Conservation (phyloP, 441 rosid genomes). For the Populus hybrid region DNA sequence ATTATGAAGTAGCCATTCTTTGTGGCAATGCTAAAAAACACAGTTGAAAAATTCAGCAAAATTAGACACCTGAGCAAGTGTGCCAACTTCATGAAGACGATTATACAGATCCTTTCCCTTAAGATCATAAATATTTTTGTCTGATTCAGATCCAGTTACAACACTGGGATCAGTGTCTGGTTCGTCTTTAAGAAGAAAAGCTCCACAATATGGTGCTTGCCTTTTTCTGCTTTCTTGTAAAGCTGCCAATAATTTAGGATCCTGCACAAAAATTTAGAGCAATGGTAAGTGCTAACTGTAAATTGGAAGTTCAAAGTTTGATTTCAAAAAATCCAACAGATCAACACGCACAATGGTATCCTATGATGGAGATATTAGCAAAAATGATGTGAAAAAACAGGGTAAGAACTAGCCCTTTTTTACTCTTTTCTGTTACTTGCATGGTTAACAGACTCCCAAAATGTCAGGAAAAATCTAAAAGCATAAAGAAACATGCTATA, state of each 20-base stretch:
- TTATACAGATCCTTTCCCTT: conserved; percentile 82
- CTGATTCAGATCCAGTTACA: conserved; percentile 64
- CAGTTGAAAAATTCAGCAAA: conserved; percentile 12
- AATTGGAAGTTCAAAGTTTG: background rate
- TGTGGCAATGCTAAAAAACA: conserved; percentile 2
- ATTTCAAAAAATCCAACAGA: background rate
- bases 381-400: background rate
- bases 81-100: conserved; percentile 96
- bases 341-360: background rate
- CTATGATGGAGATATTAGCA: background rate
- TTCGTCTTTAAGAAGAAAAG: conserved; percentile 93
- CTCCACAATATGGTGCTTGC: conserved; percentile 98
- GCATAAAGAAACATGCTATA: conserved; percentile 24
- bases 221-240: conserved; percentile 84
- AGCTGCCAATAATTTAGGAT: conserved; percentile 88
- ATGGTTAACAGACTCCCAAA: background rate
- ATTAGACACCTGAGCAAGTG: conserved; percentile 83
- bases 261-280: conserved; percentile 41
- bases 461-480: background rate
- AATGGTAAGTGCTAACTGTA: background rate
- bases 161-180: conserved; percentile 57
- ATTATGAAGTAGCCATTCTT: background rate
- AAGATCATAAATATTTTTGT: conserved; percentile 59
- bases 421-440: background rate
- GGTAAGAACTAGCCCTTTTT: background rate